Base-by-base conservation (phyloP, 2,329 filamentous ascomycete species). In the Neospermospora avenae region DNA sequence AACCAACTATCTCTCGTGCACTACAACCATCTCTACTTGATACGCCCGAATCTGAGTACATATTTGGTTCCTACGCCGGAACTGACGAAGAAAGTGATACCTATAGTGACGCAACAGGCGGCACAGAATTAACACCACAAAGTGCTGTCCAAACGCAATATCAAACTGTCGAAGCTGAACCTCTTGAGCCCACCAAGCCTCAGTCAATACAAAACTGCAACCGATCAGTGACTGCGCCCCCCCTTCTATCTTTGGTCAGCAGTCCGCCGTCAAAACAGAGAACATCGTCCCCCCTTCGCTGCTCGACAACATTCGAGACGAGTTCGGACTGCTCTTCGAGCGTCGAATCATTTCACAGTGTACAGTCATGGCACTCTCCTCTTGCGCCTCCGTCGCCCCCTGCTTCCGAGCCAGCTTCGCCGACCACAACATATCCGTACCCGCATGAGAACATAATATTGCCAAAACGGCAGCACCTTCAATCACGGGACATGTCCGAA, bases 291-390 rank as follows among this genome's bases (percentile, higher is more conserved):
- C 62, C 65, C 53, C 65, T 58, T 53, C 67, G 55, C 46, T 63
- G 45, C 55, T 68, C 31, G 61, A 70, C 60, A 5, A 56, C 59
- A 16, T 52, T 59, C 49, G 70, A 70, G 35, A 67, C 71, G 11
- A 67, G 66, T 14, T 70, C 72, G 34, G 71, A 73, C 35, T 67
- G 72, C n/a, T 82, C 81, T 10, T 77, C 80, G 4, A 75, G 76
- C 31, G 76, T 77, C 16, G 81, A 83, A 55, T 84, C 83, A 0
- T 84, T 85, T 63, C 80, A 82, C 67, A 82, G 78, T 58, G 74
- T 78, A 4, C 75, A 81, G 61, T 81, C 81, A 8, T 82, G 80
- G 80, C 76, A 80, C 63, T 79, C 80, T 22, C 74, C 77, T 10
- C 69, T 75, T 39, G 74, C 74, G 4, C 73, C 77, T 25, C 71